Conservation (phyloP, 371 early-diverging fungal genomes). For the Mucor racemosus region DNA sequence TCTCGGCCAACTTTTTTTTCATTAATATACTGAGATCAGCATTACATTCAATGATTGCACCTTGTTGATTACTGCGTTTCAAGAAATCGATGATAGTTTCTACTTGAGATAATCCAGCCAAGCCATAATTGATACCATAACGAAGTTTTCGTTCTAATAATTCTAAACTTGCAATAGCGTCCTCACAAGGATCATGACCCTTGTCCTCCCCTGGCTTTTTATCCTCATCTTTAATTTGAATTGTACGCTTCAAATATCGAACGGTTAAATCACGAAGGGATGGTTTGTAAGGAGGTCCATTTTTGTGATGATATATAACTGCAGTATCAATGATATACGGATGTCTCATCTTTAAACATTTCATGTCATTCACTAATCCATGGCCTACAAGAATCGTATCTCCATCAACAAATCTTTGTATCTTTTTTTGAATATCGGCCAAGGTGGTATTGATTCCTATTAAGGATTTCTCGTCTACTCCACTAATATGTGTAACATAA, state of each 20-base stretch:
- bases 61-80: conserved; percentile 11
- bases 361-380: conserved; percentile 77
- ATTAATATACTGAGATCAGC: conserved; percentile 17
- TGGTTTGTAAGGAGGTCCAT: conserved; percentile 60
- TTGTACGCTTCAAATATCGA: conserved; percentile 58
- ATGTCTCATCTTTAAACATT: conserved; percentile 62
- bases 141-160: conserved; percentile 57
- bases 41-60: conserved; percentile 25
- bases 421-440: conserved; percentile 53
- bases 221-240: conserved; percentile 48
- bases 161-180: conserved; percentile 72
- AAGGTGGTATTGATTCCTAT: conserved; percentile 54
- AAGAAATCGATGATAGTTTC: conserved; percentile 33
- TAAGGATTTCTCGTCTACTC: conserved; percentile 62
- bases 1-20: conserved; percentile 15
- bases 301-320: conserved; percentile 62
- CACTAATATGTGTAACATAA: conserved; percentile 69
- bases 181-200: conserved; percentile 77
- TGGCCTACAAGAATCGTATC: conserved; percentile 76
- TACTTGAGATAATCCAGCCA: conserved; percentile 20
- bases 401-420: conserved; percentile 45
- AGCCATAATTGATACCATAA: conserved; percentile 39
- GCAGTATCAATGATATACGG: conserved; percentile 75
- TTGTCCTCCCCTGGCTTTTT: conserved; percentile 21
- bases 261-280: conserved; percentile 60